Base-by-base conservation (phyloP, 495 filamentous ascomycete genomes). In the Penicillium parvum region DNA sequence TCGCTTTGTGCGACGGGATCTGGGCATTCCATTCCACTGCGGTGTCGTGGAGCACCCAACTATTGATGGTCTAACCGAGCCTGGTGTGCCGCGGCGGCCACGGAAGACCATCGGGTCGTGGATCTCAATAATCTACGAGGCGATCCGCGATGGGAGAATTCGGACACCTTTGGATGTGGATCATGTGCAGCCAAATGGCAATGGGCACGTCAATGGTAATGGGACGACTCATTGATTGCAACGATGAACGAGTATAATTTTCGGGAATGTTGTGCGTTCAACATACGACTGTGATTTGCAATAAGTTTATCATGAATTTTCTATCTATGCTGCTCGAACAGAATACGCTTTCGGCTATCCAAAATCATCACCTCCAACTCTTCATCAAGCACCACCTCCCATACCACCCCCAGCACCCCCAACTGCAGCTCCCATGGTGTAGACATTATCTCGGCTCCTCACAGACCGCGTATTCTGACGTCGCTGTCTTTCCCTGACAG, bases 41-140 rank as follows among this genome's bases (percentile, higher is more conserved):
- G 52, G 57, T 3, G 29, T 56, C 11, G 33, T 42, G 14, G 58
- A 61, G 33, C 58, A 61, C 28, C 54, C 59, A 4, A 23, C 28
- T 5, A 30, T 30, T 7, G 28, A 30, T 20, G 12, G 35, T 16
- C 21, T 19, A 20, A 32, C 17, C 22, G 14, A 22, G 10, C 7
- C 18, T 6, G 23, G 11, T 16, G 32, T 23, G 34, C 16, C 18
- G 23, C 29, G 12, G 20, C 19, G 18, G 21, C 40, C 14, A n/a
- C 50, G 50, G 38, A 56, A 47, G 37, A 44, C 57, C 0, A 52
- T 64, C 17, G 60, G 60, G 1, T 37, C 37, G 9, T 52, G 33
- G 35, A 54, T 60, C 5, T 47, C 49, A 2, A 42, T 45, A 3
- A 57, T 57, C 8, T 53, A 57, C 25, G 46, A 50, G 15, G 45